These are phyloP conservation scores for Solanum acaule DNA, from an alignment of 257 asterid genomes.

Conservation along the genomic window DNA sequence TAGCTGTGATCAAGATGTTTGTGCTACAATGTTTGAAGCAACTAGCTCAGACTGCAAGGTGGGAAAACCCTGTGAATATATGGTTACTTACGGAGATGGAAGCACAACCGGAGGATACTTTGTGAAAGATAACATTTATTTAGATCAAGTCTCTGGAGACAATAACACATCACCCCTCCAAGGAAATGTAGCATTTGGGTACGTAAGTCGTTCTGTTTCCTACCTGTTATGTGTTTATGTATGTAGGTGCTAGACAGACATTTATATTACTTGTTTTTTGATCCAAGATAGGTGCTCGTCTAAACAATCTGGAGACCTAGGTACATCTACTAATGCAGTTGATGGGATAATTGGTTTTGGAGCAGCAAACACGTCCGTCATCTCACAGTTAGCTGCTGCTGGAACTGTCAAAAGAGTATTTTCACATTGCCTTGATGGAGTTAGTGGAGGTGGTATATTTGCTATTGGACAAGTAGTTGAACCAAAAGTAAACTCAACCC, in stretches of 20 bases:
- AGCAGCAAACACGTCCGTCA: conserved; percentile 46
- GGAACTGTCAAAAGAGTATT: conserved; percentile 38
- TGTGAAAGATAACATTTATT: conserved; percentile 31
- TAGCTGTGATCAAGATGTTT: conserved; percentile 45
- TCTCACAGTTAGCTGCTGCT: conserved; percentile 49
- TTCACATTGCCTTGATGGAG: conserved; percentile 53
- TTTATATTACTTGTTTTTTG: conserved; percentile 8
- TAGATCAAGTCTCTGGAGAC: conserved; percentile 40
- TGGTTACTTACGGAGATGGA: conserved; percentile 51
- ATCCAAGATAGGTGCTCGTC: conserved; percentile 52
- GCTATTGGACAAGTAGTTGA: conserved; percentile 57
- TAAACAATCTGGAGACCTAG: conserved; percentile 41
- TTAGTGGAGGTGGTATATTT: conserved; percentile 59
- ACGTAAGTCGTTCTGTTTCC: background rate
- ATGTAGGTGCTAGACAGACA: background rate
- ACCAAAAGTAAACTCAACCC: conserved; percentile 36
- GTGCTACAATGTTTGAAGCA: conserved; percentile 17
- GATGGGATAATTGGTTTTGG: conserved; percentile 68
- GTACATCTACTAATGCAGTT: conserved; percentile 41
- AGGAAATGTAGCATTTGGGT: conserved; percentile 55
- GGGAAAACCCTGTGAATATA: conserved; percentile 34
- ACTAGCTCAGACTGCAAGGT: conserved; percentile 27
- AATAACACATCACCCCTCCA: conserved; percentile 24
- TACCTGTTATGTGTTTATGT: background rate
- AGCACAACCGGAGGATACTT: conserved; percentile 50